Evolutionary conservation across 805 yeast genomes (phyloP), one percentile per base, ranked within the genome.

Genomic region (Candida xyloterini): DNA sequence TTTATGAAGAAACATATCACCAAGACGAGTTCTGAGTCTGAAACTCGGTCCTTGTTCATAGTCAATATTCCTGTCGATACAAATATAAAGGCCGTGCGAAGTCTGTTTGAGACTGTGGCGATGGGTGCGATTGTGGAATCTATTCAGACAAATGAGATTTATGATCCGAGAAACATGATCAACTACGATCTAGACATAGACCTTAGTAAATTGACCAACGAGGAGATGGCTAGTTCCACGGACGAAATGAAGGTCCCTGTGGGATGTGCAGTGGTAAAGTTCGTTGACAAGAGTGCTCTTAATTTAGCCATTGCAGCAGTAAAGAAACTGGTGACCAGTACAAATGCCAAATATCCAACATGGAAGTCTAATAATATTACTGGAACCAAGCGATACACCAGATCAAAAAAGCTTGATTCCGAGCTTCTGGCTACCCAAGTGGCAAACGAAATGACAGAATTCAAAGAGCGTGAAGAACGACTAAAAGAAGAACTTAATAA

Each of bases 41-140:
- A 57, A 14, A 73, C 74, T 36, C 68, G 84, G 36, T 72, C 84
- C 21, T 60, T 90, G n/a, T 90, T 90, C 62, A 58, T 83, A 5
- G 78, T 84, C 42, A 89, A 90, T 56, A 63, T 88, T 28, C 96
- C 97, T 2, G 63, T 81, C 15, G 71, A 74, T 42, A 71, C 88
- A 6, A 68, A 71, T 16, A 53, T 76, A 11, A 68, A 71, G 30
- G 66, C 67, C 25, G 56, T 88, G 33, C 81, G 78, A 53, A 70
- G 67, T 40, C 71, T 79, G 29, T 76, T 88, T 52, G 71, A 72
- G 39, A 63, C 70, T 10, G 68, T 84, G 1, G 78, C 85, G 25
- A 72, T 79, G 2, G 86, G 83, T 5, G 75, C 89, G 7, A 76
- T 82, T 28, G 65, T 84, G 10, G 85, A 83, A 50, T 47, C 47